Base-by-base conservation (phyloP, 208 protist genomes). In the Porcisia deanei region DNA sequence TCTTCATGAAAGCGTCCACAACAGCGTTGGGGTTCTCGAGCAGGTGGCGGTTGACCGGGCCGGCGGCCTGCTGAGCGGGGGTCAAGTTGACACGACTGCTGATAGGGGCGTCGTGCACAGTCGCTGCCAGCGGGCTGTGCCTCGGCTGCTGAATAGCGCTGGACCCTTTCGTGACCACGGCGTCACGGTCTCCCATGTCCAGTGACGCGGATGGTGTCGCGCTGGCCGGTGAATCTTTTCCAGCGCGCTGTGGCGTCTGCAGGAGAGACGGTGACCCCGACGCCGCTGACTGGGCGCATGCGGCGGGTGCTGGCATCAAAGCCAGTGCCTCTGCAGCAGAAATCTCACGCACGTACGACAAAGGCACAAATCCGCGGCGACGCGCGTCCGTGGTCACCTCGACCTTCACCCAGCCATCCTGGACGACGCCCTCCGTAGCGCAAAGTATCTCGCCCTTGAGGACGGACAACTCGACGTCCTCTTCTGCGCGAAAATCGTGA, bases 331-430 rank as follows among this genome's bases (percentile, higher is more conserved):
- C 75, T 6, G 71, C 57, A 14, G 73, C 67, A 20, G 71, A 77
- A 57, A 85, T 68, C 55, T 90, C 80, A n/a, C 65, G 80, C n/a
- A 95, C 65, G 73, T 95, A 94, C 58, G 88, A 93, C 16, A 89
- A 60, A 5, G 93, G 93, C 30, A 95, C 91, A 73, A 97, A 97
- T 47, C 93, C 93, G 49, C 83, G 82, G 7, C 91, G 84, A 9
- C 66, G 68, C 9, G 55, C 39, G 25, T 88, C 84, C 30, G 66
- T 53, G 53, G 77, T 41, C 4, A 88, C 82, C 59, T 89, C 82
- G 12, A 95, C 89, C 82, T 92, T 92, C 18, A 95, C 82, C 91
- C 93, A 97, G 12, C 93, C 93, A 74, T 97, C 91, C 52, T 91
- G 88, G 2, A 80, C 80, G 0, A 86, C 69, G 61, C 61, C 71